These are phyloP conservation scores for Camelina laxa DNA, from an alignment of 345 rosid genomes.

Conservation along the genomic window DNA sequence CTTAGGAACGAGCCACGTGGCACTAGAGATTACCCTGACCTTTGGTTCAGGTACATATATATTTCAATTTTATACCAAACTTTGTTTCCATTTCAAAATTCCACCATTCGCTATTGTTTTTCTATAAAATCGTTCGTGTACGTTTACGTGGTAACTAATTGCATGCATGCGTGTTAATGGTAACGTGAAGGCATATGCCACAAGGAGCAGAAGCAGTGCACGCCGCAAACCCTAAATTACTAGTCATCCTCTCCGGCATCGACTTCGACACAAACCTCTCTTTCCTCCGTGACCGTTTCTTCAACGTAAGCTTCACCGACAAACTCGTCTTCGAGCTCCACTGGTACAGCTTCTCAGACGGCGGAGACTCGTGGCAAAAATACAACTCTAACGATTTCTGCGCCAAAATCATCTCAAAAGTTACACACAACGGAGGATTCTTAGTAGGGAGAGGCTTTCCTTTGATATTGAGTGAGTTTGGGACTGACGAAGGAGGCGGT, in stretches of 20 bases:
- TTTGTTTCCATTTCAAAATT: background rate
- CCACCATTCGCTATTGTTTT: background rate
- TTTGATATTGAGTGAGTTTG: constrained; percentile 76
- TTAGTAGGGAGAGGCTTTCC: constrained; percentile 66
- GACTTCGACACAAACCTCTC: constrained; percentile 71
- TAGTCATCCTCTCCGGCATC: constrained; percentile 79
- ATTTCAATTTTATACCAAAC: background rate
- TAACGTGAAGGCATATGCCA: constrained; percentile 59
- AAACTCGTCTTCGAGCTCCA: constrained; percentile 77
- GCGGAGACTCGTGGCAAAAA: constrained; percentile 61
- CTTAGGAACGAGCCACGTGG: constrained; percentile 89
- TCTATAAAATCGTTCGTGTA: background rate
- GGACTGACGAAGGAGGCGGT: constrained; percentile 64
- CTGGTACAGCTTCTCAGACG: constrained; percentile 76
- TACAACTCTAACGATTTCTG: constrained; percentile 81
- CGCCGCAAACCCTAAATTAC: constrained; percentile 74
- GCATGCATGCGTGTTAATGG: background rate
- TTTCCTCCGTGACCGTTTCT: constrained; percentile 51
- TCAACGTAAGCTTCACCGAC: constrained; percentile 56
- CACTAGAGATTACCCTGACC: constrained; percentile 59
- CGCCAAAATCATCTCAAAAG: constrained; percentile 53
- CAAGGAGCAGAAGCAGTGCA: constrained; percentile 92
- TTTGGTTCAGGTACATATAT: constrained; percentile 75
- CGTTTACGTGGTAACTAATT: background rate
- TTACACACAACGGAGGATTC: constrained; percentile 62